Evolutionary conservation across 192 early-diverging fungal genomes (phyloP).

Genomic region (Radiomyces spectabilis): DNA sequence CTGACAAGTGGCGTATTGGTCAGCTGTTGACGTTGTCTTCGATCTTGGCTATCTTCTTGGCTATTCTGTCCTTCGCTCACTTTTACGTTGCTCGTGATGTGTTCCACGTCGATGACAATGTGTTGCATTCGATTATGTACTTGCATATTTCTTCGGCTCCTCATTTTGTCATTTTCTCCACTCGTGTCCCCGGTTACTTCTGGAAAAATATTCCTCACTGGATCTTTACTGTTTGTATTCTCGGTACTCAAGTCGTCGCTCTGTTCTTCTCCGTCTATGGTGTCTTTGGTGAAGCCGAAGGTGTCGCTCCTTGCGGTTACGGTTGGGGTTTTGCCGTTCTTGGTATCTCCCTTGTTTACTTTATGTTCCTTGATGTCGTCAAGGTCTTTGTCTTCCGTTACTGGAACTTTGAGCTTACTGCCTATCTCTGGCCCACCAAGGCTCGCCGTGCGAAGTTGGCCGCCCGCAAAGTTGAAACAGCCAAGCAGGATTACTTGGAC

Average conservation of each 20-base stretch:
- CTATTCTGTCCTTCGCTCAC: slow-evolving; percentile 71
- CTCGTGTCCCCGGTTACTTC: slow-evolving; percentile 77
- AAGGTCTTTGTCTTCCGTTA: slow-evolving; percentile 79
- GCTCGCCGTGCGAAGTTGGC: slow-evolving; percentile 54
- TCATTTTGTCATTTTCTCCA: slow-evolving; percentile 95
- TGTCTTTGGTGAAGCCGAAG: slow-evolving; percentile 51
- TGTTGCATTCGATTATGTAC: slow-evolving; percentile 88
- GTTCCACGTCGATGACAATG: slow-evolving; percentile 45
- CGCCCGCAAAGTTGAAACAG: slow-evolving; percentile 36
- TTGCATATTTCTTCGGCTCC: slow-evolving; percentile 76
- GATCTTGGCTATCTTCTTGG: slow-evolving; percentile 68
- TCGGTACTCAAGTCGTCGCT: slow-evolving; percentile 88
- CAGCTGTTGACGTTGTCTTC: slow-evolving; percentile 80
- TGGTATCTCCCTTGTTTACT: slow-evolving; percentile 70
- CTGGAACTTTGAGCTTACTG: slow-evolving; percentile 91
- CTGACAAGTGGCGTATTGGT: slow-evolving; percentile 94
- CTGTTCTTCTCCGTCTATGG: slow-evolving; percentile 72
- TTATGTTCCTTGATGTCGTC: slow-evolving; percentile 82
- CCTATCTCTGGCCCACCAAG: slow-evolving; percentile 69
- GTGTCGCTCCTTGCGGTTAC: slow-evolving; percentile 58
- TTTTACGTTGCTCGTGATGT: slow-evolving; percentile 74
- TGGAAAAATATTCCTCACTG: slow-evolving; percentile 80
- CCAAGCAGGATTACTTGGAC: slow-evolving; percentile 39
- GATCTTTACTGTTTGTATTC: slow-evolving; percentile 73
- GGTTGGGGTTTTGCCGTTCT: slow-evolving; percentile 69